Base-by-base conservation (phyloP, 2,329 filamentous ascomycete genomes). In the Xylaria sp. region DNA sequence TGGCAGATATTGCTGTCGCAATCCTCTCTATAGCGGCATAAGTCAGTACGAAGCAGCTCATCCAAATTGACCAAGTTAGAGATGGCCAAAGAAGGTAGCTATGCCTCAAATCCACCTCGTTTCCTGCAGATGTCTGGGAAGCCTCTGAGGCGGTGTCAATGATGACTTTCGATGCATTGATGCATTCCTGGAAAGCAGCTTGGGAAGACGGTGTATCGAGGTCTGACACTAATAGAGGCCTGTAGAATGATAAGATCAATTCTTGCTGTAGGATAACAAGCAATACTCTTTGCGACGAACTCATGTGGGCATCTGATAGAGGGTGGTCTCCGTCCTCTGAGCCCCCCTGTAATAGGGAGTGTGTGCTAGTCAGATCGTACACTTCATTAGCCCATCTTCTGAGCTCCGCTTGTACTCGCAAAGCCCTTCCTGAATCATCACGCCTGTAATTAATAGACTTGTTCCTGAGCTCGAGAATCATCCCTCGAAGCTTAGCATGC, bases 381-480 rank as follows among this genome's bases (percentile, higher is more conserved):
- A 55, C 28, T 25, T 55, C 52, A 35, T 55, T 55, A 5, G 31
- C n/a, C 52, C 52, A 55, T 46, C 28, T 45, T 28, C 46, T 55
- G 15, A 55, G 19, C 37, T 46, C 40, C 12, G 52, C 52, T 11
- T 55, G 52, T 25, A 55, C 52, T 37, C 35, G 52, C 23, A 55
- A 17, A 23, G 28, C 52, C 17, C 40, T 38, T 17, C 37, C 52
- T 23, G 52, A 11, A n/a, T 45, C 25, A 5, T 55, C 40, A 11
- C 43, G 23, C 33, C 52, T 45, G 19, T 11, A 45, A 14, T 40
- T 25, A 25, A 55, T 33, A 9, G 38, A 45, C 28, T 55, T 55
- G 9, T 55, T 55, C 40, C 52, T 55, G 40, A 55, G 23, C n/a
- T 55, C 52, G 33, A 55, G 40, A 19, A 55, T 55, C 40, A 55